Evolutionary conservation across 2,329 filamentous ascomycete genomes (phyloP).

Genomic region (Botrytis elliptica): DNA sequence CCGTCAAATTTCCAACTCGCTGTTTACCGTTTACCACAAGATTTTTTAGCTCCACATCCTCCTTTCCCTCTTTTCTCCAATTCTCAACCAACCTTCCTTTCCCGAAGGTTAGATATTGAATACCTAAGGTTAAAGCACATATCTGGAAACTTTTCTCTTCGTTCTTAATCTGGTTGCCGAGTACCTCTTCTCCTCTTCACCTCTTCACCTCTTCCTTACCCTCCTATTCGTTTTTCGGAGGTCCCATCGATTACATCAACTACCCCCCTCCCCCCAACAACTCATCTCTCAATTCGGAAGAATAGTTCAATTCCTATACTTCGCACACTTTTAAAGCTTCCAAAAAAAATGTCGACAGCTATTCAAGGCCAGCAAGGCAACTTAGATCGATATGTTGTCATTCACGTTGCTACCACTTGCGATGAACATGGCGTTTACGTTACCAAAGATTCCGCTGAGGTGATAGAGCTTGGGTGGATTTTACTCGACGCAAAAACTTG

Average conservation of each 20-base stretch:
- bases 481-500: conserved; percentile 86
- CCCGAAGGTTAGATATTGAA: background rate
- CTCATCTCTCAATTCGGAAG: conserved; percentile 49
- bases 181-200: conserved; percentile 47
- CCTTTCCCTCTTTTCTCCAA: conserved; percentile 1
- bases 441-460: conserved; percentile 97
- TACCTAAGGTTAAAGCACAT: conserved; percentile 5
- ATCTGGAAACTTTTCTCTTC: conserved; percentile 18
- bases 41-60: conserved; percentile 21
- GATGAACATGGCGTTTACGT: conserved; percentile 99
- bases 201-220: conserved; percentile 54
- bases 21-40: conserved; percentile 20
- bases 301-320: background rate
- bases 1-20: conserved; percentile 18
- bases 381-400: conserved; percentile 95
- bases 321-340: conserved; percentile 54
- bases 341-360: conserved; percentile 55
- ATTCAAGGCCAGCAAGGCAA: conserved; percentile 59
- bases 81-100: conserved; percentile 11
- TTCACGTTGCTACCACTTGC: conserved; percentile 97
- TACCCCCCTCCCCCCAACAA: conserved; percentile 50
- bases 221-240: conserved; percentile 63
- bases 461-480: conserved; percentile 99
- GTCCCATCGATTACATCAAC: conserved; percentile 19
- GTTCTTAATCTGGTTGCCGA: conserved; percentile 16